Percentiles rank a stretch among this genome's conserved stretches.
Conservation (phyloP, 768 basidiomycete species). For the Mycena galericulata region DNA sequence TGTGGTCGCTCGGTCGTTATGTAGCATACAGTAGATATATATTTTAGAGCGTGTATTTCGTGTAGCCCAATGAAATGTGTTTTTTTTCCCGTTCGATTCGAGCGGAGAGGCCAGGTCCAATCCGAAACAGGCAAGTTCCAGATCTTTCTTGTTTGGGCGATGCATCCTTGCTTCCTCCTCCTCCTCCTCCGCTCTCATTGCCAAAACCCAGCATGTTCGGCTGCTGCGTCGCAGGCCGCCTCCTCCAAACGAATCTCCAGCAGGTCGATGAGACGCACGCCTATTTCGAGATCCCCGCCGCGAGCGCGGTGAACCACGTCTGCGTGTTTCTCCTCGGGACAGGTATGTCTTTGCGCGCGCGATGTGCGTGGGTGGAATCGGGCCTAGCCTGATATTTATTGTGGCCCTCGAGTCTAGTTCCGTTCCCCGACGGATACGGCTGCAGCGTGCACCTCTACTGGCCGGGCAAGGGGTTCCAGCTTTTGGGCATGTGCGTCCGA, state of each 20-base stretch:
- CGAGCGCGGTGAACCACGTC: constrained; percentile 84
- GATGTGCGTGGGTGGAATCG: constrained; percentile 3
- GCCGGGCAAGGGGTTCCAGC: constrained; percentile 89
- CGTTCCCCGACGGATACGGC: constrained; percentile 87
- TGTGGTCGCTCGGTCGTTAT: background rate
- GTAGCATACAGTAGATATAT: constrained; percentile 14
- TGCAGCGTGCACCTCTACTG: constrained; percentile 88
- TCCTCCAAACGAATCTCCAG: constrained; percentile 82
- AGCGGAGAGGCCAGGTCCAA: background rate
- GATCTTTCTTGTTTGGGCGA: constrained; percentile 6
- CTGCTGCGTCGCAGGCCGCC: constrained; percentile 82
- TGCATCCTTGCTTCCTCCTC: background rate
- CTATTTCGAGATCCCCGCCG: constrained; percentile 77
- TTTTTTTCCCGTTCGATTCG: background rate
- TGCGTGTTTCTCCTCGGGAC: constrained; percentile 88
- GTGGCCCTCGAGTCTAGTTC: constrained; percentile 58
- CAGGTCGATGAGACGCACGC: constrained; percentile 90
- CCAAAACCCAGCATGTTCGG: constrained; percentile 78
- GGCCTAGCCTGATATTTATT: background rate
- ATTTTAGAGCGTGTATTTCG: background rate
- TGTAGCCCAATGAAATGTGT: background rate
- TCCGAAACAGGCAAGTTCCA: constrained; percentile 8
- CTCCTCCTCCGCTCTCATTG: background rate
- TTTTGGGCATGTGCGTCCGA: constrained; percentile 81
- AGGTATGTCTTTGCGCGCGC: constrained; percentile 53